Base-by-base conservation (phyloP, 768 basidiomycete species). In the Rhodocollybia butyracea region DNA sequence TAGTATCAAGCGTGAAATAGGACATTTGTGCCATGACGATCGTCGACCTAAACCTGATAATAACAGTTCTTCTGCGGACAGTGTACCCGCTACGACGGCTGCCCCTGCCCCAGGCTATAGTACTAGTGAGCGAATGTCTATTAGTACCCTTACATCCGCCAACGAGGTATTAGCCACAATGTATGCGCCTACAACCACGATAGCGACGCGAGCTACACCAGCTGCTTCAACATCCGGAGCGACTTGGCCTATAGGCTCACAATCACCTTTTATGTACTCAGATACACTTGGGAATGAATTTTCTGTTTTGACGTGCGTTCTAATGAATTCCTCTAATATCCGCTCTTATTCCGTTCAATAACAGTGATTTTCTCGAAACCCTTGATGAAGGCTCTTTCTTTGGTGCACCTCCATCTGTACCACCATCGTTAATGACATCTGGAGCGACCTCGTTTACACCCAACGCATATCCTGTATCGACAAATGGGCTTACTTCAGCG, bases 1-100 rank as follows among this genome's bases (percentile, higher is more conserved):
- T 63, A 95, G 94, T 64, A 92, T 98, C 64, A 98, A 98, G 70
- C 85, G 96, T 36, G 95, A 98, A 70, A 98, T 98, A 58, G 91
- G 93, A 0, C 93, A 97, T 73, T 76, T 96, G 13, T 97, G 94
- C 64, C 89, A 92, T 62, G 95, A 96, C 68, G 93, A 95, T 65
- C 82, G 82, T 56, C 78, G 84, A 46, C 76, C 78, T 1, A 84
- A 83, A 64, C 68, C 65, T 17, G 59, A 64, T 40, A 78, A 78
- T 8, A 21, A 50, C 15, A n/a, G n/a, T n/a, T 40, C 39, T 40
- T 13, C 40, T n/a, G 13, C 39, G 8, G 41, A 43, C 26, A 24
- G 13, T 29, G 13, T 34, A 22, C 45, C 46, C 32, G 24, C 46
- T 39, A 51, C 46, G 32, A 17, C 51, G 36, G 40, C 22, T 21